Evolutionary conservation across 257 asterid genomes (phyloP).

Genomic region (Nicotiana knightiana): DNA sequence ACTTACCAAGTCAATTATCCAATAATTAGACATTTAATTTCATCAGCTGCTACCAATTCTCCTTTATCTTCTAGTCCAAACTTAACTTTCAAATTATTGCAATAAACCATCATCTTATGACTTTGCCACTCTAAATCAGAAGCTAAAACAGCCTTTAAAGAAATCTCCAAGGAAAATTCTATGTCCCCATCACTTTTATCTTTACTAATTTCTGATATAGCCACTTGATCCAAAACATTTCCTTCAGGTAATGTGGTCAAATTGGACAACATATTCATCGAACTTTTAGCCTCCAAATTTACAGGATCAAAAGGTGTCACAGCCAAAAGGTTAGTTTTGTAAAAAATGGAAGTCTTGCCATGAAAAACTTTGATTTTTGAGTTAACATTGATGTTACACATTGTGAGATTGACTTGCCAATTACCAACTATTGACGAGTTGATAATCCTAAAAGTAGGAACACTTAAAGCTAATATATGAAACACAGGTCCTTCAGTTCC

Average conservation of each 20-base stretch:
- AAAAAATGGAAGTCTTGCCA: conserved; percentile 26
- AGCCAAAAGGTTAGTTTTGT: conserved; percentile 29
- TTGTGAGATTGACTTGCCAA: conserved; percentile 27
- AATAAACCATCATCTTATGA: conserved; percentile 25
- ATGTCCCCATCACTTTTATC: conserved; percentile 18
- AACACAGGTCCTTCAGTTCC: conserved; percentile 42
- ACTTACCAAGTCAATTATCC: background rate
- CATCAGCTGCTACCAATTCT: conserved; percentile 1
- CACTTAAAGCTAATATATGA: conserved; percentile 19
- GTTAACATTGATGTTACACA: conserved; percentile 25
- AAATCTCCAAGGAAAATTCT: conserved; percentile 31
- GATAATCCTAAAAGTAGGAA: conserved; percentile 27
- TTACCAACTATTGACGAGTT: conserved; percentile 1
- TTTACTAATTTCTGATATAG: background rate
- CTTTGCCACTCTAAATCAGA: conserved; percentile 5
- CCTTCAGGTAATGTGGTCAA: conserved; percentile 9
- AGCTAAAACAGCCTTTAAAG: conserved; percentile 18
- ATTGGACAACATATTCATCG: background rate
- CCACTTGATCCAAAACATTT: background rate
- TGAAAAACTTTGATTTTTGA: conserved; percentile 11
- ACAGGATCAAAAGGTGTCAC: conserved; percentile 17
- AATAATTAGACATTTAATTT: conserved; percentile 19
- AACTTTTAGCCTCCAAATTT: background rate
- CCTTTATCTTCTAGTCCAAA: conserved; percentile 30
- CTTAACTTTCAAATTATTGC: conserved; percentile 31